phyloP scores from a whole-genome alignment of 257 asterid species.

The Penstemon davidsonii region DNA sequence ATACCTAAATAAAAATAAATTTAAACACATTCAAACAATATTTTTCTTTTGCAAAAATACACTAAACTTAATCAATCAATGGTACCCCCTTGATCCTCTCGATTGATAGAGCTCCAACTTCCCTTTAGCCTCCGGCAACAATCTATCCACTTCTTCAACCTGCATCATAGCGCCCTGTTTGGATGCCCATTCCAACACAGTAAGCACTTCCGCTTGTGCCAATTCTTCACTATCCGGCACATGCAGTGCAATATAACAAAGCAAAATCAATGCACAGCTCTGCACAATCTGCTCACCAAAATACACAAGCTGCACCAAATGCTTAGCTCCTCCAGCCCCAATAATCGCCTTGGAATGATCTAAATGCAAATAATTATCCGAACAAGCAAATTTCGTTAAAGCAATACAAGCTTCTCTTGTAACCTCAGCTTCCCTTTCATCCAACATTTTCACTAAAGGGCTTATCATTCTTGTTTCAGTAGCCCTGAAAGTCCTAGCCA shows the following conservation, averaged over 20 bases:
- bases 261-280: constrained; percentile 45
- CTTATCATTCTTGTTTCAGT: constrained; percentile 66
- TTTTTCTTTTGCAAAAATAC: no score
- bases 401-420: constrained; percentile 58
- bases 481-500: constrained; percentile 69
- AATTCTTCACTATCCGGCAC: constrained; percentile 76
- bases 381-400: constrained; percentile 53
- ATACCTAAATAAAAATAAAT: neutral
- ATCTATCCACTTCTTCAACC: constrained; percentile 45
- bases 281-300: constrained; percentile 68
- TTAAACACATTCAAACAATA: no score
- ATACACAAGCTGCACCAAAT: constrained; percentile 64
- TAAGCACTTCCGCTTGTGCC: constrained; percentile 56
- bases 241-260: constrained; percentile 53
- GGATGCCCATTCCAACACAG: constrained; percentile 71
- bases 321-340: constrained; percentile 60
- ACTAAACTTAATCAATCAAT: constrained; percentile 23
- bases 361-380: constrained; percentile 50
- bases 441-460: constrained; percentile 58
- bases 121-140: constrained; percentile 59
- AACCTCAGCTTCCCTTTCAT: constrained; percentile 57
- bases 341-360: constrained; percentile 69
- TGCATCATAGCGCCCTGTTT: constrained; percentile 45
- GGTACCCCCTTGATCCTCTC: constrained; percentile 58
- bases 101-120: constrained; percentile 72